These are phyloP conservation scores for Alternaria postmessia DNA, from an alignment of 2,329 filamentous ascomycete species.

Conservation along the genomic window DNA sequence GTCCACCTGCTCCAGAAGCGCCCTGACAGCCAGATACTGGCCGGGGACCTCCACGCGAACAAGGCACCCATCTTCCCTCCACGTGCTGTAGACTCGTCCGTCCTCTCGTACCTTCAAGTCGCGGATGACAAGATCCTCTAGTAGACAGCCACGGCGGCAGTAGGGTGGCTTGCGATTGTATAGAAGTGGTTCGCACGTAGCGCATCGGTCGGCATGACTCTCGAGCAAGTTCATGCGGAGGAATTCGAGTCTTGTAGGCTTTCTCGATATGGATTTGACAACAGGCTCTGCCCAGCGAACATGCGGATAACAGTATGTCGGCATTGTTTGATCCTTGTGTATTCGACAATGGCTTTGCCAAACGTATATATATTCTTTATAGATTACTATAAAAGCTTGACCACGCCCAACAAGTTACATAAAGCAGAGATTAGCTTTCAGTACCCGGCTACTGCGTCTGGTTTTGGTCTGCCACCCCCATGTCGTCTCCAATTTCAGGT, in stretches of 20 bases:
- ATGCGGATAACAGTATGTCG: background rate
- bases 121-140: background rate
- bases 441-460: background rate
- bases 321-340: background rate
- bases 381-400: background rate
- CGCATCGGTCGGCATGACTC: background rate
- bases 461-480: background rate
- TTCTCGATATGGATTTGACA: background rate
- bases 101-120: background rate
- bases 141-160: background rate
- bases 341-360: background rate
- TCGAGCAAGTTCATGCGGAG: constrained; percentile 1
- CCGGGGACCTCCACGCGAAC: background rate
- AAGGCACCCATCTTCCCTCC: background rate
- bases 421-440: background rate
- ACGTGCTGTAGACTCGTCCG: background rate
- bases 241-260: background rate
- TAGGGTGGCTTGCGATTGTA: background rate
- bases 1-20: background rate
- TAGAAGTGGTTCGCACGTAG: background rate
- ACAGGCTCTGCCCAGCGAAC: background rate
- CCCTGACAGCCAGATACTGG: background rate
- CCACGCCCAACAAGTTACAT: background rate
- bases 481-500: background rate
- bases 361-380: background rate